Conservation (phyloP, 108 stramenopile species). For the Nitzschia sp. region DNA sequence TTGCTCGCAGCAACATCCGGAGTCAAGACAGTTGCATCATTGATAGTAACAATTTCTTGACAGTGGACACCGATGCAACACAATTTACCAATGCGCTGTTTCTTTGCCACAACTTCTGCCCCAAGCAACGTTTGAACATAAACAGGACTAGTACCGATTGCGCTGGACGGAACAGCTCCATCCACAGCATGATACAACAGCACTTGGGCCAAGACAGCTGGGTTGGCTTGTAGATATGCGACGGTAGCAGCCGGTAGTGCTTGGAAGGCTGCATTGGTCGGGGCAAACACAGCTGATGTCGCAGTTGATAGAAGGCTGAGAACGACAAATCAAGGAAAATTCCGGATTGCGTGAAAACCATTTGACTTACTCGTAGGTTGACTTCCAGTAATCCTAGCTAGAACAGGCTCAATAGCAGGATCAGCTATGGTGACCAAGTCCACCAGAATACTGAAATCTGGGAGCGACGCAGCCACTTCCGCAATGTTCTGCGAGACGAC, state of each 20-base stretch:
- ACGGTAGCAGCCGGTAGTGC: background rate
- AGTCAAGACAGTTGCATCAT: slow-evolving; percentile 30
- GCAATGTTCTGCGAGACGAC: slow-evolving; percentile 1
- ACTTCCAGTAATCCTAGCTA: background rate
- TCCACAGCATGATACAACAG: slow-evolving; percentile 31
- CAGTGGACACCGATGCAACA: background rate
- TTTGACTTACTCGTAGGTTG: background rate
- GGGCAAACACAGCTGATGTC: slow-evolving; percentile 41
- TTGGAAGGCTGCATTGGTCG: slow-evolving; percentile 55
- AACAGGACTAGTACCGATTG: background rate
- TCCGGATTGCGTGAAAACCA: no score
- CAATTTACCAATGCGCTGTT: background rate
- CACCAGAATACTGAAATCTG: slow-evolving; percentile 4
- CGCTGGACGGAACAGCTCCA: background rate
- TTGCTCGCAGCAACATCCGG: slow-evolving; percentile 46
- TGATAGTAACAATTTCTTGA: slow-evolving; percentile 11
- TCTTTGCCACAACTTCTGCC: background rate
- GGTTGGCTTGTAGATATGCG: background rate
- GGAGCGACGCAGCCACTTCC: background rate
- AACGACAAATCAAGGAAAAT: no score
- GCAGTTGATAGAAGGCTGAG: no score
- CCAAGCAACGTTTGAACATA: background rate
- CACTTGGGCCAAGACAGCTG: slow-evolving; percentile 5
- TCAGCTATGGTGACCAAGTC: background rate
- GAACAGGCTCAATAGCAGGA: background rate